Percentiles rank a stretch among this genome's conserved stretches.
Evolutionary conservation across 441 rosid species (phyloP).

Genomic region (Bocquillonia castaneifolia): DNA sequence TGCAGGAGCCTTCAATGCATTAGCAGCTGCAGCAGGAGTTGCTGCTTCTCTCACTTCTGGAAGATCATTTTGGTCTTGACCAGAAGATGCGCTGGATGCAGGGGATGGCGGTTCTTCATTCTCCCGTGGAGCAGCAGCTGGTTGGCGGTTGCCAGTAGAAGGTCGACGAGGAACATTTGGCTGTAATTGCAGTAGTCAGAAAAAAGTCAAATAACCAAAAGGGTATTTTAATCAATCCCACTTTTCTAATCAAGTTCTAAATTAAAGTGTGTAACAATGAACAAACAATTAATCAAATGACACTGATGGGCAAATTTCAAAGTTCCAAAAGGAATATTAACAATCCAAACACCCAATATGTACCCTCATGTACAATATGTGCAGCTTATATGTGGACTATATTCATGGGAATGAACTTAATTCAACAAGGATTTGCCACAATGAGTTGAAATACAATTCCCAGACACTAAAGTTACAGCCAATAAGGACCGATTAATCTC

Average conservation of each 20-base stretch:
- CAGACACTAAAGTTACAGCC: neutral
- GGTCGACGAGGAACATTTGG: conserved; percentile 39
- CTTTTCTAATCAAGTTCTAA: neutral
- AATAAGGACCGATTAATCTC: neutral
- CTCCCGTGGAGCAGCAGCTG: conserved; percentile 33
- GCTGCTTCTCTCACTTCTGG: conserved; percentile 40
- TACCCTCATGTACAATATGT: neutral
- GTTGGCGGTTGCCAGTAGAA: conserved; percentile 19
- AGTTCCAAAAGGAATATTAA: neutral
- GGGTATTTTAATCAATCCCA: neutral
- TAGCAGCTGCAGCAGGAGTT: conserved; percentile 18
- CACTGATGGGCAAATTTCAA: neutral
- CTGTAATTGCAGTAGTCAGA: conserved; percentile 20
- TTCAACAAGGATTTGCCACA: neutral
- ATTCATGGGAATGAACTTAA: neutral
- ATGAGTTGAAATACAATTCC: neutral
- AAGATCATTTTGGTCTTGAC: conserved; percentile 53
- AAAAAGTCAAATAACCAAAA: neutral
- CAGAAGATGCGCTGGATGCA: conserved; percentile 52
- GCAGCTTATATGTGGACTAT: neutral
- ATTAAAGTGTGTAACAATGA: neutral
- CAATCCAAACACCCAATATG: neutral
- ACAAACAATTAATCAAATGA: neutral
- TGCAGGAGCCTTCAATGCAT: conserved; percentile 14
- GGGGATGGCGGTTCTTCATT: conserved; percentile 63